phyloP scores from a whole-genome alignment of 2,329 filamentous ascomycete genomes.

The Diplodia mutila region DNA sequence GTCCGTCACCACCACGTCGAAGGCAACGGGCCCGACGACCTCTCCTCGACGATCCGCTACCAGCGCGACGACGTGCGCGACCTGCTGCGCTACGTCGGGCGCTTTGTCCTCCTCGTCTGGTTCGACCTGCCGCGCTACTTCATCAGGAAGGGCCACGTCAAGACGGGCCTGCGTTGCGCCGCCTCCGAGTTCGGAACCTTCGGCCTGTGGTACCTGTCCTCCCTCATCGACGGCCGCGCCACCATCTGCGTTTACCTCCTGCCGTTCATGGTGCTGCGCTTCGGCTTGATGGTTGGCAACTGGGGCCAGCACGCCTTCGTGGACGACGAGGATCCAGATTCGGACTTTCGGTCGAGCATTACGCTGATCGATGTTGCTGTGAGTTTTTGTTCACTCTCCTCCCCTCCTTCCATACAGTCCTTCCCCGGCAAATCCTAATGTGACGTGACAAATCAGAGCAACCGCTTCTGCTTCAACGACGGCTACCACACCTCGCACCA shows the following conservation, averaged over 20 bases:
- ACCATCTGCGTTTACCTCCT: conserved; percentile 68
- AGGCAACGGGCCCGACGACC: conserved; percentile 75
- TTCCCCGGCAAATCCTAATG: too few species aligned
- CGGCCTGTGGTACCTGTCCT: conserved; percentile 24
- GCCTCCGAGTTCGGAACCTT: conserved; percentile 65
- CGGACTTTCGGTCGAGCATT: conserved; percentile 77
- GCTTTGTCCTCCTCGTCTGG: conserved; percentile 76
- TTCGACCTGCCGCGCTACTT: conserved; percentile 77
- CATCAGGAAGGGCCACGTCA: conserved; percentile 61
- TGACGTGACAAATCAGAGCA: conserved; percentile 59
- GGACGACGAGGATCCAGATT: conserved; percentile 73
- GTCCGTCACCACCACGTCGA: conserved; percentile 68
- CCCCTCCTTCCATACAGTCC: conserved; percentile 2
- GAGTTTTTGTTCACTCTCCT: conserved; percentile 42
- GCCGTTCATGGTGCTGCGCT: conserved; percentile 67
- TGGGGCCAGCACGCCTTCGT: conserved; percentile 86
- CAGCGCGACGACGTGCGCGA: conserved; percentile 69
- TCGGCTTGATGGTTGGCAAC: conserved; percentile 80
- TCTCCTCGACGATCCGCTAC: conserved; percentile 76
- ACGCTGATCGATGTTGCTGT: conserved; percentile 79
- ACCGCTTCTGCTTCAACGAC: conserved; percentile 81
- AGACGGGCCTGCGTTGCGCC: conserved; percentile 59
- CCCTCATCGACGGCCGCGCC: conserved; percentile 40
- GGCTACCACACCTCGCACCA: conserved; percentile 83
- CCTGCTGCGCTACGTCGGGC: conserved; percentile 72